A percentile compares a stretch with the other conserved stretches of the same genome.
These are phyloP conservation scores for Venturiaceae sp. DNA, from an alignment of 2,329 filamentous ascomycete species.

Conservation along the genomic window DNA sequence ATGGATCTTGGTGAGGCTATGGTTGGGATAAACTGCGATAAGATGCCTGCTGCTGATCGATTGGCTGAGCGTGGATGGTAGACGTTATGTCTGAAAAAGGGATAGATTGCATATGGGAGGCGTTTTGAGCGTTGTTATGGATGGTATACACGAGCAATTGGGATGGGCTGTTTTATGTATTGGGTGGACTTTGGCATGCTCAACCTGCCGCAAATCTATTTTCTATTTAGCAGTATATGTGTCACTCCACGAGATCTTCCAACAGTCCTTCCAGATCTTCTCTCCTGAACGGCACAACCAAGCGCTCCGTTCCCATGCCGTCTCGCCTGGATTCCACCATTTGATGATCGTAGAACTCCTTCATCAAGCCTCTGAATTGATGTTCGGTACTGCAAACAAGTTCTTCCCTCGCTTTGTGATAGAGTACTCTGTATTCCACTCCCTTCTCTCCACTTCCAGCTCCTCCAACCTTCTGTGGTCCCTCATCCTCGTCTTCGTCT, in stretches of 20 bases:
- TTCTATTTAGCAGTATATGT: not conserved
- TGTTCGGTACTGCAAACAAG: constrained; percentile 97
- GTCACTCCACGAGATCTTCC: constrained; percentile 52
- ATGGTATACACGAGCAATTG: not conserved
- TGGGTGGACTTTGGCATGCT: not conserved
- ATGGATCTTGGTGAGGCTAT: constrained; percentile 92
- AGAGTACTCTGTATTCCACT: constrained; percentile 83
- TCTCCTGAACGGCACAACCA: constrained; percentile 75
- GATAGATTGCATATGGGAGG: not conserved
- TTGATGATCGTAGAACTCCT: constrained; percentile 97
- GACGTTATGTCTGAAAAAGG: constrained; percentile 4
- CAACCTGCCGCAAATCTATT: not conserved
- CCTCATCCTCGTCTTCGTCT: constrained; percentile 20
- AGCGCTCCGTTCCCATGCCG: constrained; percentile 69
- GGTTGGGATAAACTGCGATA: constrained; percentile 84
- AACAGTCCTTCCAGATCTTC: constrained; percentile 85
- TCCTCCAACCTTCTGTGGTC: constrained; percentile 17
- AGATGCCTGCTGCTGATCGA: constrained; percentile 70
- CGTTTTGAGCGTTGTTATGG: not conserved
- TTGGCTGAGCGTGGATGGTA: constrained; percentile 82
- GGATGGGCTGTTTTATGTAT: not conserved
- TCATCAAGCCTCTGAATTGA: constrained; percentile 85
- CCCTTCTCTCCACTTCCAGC: constrained; percentile 35
- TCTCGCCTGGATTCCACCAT: constrained; percentile 91
- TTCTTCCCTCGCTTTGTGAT: constrained; percentile 91